Evolutionary conservation across 805 yeast species (phyloP).

Genomic region (Candida germanica): DNA sequence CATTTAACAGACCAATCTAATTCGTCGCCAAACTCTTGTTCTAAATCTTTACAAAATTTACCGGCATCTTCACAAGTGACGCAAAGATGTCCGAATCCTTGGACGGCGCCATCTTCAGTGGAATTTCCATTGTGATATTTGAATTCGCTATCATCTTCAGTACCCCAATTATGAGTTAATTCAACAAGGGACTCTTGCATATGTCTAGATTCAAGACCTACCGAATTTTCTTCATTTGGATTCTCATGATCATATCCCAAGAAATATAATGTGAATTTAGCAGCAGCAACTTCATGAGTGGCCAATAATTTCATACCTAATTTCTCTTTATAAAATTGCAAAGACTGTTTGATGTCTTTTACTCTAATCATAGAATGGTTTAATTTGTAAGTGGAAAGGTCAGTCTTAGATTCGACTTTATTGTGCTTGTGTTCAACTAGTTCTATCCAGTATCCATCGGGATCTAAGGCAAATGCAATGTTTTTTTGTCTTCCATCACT

Average conservation of each 20-base stretch:
- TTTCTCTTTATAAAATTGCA: constrained; percentile 73
- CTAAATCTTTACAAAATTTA: constrained; percentile 51
- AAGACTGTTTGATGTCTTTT: constrained; percentile 73
- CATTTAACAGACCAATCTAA: constrained; percentile 57
- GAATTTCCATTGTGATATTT: constrained; percentile 79
- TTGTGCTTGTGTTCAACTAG: constrained; percentile 57
- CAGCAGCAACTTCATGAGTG: constrained; percentile 55
- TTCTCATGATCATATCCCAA: constrained; percentile 63
- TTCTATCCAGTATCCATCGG: constrained; percentile 97
- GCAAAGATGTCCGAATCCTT: constrained; percentile 87
- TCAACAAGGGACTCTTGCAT: constrained; percentile 70
- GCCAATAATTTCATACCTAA: constrained; percentile 78
- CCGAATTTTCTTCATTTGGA: constrained; percentile 40
- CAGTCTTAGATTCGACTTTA: constrained; percentile 40
- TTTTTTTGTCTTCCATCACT: constrained; percentile 88
- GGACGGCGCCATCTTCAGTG: constrained; percentile 51
- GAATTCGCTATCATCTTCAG: constrained; percentile 74
- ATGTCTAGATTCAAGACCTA: constrained; percentile 22
- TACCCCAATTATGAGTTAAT: constrained; percentile 94
- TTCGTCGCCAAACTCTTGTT: constrained; percentile 35
- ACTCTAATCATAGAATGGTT: constrained; percentile 94
- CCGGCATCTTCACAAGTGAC: constrained; percentile 65
- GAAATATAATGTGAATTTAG: constrained; percentile 83
- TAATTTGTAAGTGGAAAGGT: constrained; percentile 46
- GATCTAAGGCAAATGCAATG: constrained; percentile 93